A percentile compares a stretch with the other conserved stretches of the same genome.
Evolutionary conservation across 177 flowering plant genomes (phyloP).

Genomic region (Vitis hybrid): DNA sequence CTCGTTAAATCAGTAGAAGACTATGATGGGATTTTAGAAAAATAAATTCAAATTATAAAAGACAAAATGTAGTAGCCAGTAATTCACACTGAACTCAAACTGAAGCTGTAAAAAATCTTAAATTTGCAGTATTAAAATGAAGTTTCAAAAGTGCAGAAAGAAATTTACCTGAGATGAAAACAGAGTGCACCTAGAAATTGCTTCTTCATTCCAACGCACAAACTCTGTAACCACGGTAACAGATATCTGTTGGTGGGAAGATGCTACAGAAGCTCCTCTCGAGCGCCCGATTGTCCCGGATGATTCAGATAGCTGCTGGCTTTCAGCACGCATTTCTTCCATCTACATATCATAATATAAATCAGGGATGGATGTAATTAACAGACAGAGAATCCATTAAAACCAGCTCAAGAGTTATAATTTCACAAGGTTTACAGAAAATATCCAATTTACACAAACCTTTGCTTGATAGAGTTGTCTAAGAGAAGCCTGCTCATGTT

Average conservation of each 20-base stretch:
- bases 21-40: no score
- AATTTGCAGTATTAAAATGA: neutral
- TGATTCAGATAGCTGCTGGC: conserved; percentile 68
- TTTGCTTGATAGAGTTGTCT: conserved; percentile 85
- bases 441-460: conserved; percentile 32
- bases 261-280: conserved; percentile 76
- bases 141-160: neutral
- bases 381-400: neutral
- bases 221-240: conserved; percentile 96
- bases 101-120: neutral
- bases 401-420: neutral
- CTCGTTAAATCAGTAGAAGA: no score
- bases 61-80: neutral
- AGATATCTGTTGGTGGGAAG: conserved; percentile 90
- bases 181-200: conserved; percentile 86
- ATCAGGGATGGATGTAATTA: neutral
- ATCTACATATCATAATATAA: conserved; percentile 42
- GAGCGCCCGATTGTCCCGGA: conserved; percentile 86
- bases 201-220: conserved; percentile 99
- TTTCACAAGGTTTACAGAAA: neutral
- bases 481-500: conserved; percentile 90
- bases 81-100: neutral
- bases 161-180: conserved; percentile 80
- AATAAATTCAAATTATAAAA: neutral
- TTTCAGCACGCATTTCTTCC: conserved; percentile 92